Evolutionary conservation across 2,329 filamentous ascomycete species (phyloP).

Genomic region (Cladophialophora yegresii): DNA sequence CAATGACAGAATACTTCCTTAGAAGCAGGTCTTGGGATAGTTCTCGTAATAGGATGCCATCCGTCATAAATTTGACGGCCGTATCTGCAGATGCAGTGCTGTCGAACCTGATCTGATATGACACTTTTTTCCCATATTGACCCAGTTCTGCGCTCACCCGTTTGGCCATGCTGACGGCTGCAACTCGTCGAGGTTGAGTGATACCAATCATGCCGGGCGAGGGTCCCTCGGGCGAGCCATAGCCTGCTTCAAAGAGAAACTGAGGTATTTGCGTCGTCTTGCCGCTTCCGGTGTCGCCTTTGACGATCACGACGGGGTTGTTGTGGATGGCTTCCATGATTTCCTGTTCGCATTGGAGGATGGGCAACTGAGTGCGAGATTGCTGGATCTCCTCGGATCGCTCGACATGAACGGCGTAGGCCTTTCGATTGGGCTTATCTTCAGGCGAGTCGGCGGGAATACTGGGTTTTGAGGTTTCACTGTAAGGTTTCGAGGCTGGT

Average conservation of each 20-base stretch:
- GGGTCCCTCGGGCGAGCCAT: slow-evolving; percentile 73
- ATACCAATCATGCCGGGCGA: slow-evolving; percentile 92
- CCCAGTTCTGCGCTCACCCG: slow-evolving; percentile 86
- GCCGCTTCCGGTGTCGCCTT: slow-evolving; percentile 92
- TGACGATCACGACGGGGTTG: slow-evolving; percentile 84
- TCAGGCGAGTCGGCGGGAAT: not conserved
- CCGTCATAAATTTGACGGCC: slow-evolving; percentile 97
- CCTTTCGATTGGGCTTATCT: slow-evolving; percentile 57
- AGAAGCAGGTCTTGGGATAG: slow-evolving; percentile 86
- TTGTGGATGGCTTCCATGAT: slow-evolving; percentile 98
- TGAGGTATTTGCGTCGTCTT: slow-evolving; percentile 98
- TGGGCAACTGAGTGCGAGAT: slow-evolving; percentile 75
- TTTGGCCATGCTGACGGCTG: slow-evolving; percentile 94
- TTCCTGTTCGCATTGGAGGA: slow-evolving; percentile 92
- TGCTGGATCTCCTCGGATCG: slow-evolving; percentile 74
- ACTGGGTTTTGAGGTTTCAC: slow-evolving; percentile 8
- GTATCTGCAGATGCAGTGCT: slow-evolving; percentile 77
- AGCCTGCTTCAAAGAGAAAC: slow-evolving; percentile 92
- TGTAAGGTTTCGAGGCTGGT: slow-evolving; percentile 11
- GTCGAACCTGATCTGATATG: slow-evolving; percentile 95
- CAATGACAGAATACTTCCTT: slow-evolving; percentile 85
- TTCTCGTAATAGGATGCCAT: slow-evolving; percentile 90
- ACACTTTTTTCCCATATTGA: slow-evolving; percentile 72
- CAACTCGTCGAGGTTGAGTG: slow-evolving; percentile 91
- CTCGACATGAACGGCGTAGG: slow-evolving; percentile 71